A percentile compares a stretch with the other conserved stretches of the same genome.
Conservation (phyloP, 1,284 basidiomycete species). For the Leccinum huronense region DNA sequence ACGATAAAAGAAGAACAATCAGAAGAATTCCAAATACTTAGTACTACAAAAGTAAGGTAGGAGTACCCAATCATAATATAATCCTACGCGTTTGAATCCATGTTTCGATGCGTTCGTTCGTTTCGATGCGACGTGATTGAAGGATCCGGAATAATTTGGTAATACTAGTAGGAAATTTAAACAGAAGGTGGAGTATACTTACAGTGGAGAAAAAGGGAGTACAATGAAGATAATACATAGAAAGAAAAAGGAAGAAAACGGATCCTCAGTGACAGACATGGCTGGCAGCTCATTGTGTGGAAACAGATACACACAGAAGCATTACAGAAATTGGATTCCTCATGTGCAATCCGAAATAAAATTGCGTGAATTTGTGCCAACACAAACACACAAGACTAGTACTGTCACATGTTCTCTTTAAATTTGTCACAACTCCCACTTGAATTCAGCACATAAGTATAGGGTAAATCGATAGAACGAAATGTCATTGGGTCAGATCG, state of each 20-base stretch:
- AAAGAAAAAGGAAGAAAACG: not conserved
- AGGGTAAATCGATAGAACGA: no score
- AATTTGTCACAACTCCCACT: no score
- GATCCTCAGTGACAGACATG: not conserved
- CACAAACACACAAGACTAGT: not conserved
- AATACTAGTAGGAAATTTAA: not conserved
- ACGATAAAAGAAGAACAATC: not conserved
- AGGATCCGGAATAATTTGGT: not conserved
- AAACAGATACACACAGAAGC: not conserved
- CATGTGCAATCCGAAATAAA: not conserved
- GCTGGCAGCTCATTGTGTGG: not conserved
- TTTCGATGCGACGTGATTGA: not conserved
- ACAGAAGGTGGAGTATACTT: not conserved
- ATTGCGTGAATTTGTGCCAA: not conserved
- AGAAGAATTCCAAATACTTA: not conserved
- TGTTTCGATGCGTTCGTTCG: not conserved
- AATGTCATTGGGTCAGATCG: no score
- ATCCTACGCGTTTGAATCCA: not conserved
- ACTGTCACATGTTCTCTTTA: not conserved
- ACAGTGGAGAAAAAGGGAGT: not conserved
- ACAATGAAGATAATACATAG: not conserved
- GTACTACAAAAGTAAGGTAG: not conserved
- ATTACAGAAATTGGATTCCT: not conserved
- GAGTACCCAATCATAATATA: not conserved
- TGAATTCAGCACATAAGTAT: no score